Evolutionary conservation across 106 monocot species (phyloP).

Genomic region (Phalaenopsis aphrodite): DNA sequence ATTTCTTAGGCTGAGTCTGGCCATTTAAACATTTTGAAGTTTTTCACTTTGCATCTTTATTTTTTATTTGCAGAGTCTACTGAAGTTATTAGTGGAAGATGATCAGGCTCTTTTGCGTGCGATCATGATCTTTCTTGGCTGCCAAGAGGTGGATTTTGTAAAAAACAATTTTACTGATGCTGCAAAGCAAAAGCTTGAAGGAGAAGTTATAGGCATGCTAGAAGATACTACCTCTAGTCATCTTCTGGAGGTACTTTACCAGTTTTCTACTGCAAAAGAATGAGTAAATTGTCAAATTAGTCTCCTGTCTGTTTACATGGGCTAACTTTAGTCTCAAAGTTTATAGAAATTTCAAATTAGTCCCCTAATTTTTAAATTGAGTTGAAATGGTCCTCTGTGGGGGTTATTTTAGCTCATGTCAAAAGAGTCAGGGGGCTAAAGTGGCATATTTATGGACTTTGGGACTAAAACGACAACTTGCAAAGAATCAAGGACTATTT

Average conservation of each 20-base stretch:
- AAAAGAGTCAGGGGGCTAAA: too few species aligned
- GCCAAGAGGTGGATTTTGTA: slow-evolving; percentile 20
- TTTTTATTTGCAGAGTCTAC: slow-evolving; percentile 41
- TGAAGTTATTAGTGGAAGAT: slow-evolving; percentile 69
- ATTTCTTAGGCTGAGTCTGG: neutral
- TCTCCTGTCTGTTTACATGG: too few species aligned
- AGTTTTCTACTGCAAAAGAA: neutral
- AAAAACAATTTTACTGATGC: slow-evolving; percentile 21
- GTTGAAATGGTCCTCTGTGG: too few species aligned
- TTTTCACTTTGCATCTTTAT: neutral
- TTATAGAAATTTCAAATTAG: too few species aligned
- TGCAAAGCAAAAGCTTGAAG: slow-evolving; percentile 17
- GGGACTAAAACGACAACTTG: too few species aligned
- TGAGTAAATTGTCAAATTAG: too few species aligned
- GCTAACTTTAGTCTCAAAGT: too few species aligned
- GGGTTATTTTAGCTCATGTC: too few species aligned
- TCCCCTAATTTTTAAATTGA: too few species aligned
- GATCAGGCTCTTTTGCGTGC: slow-evolving; percentile 44
- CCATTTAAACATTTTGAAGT: neutral
- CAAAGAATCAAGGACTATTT: too few species aligned
- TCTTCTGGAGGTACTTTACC: slow-evolving; percentile 69
- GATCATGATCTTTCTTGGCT: slow-evolving; percentile 56
- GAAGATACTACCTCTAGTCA: slow-evolving; percentile 87
- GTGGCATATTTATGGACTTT: too few species aligned
- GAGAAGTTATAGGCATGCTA: slow-evolving; percentile 40